Evolutionary conservation across 2,329 filamentous ascomycete genomes (phyloP), one percentile per base, ranked within the genome.

Genomic region (Pseudogymnoascus sp.): DNA sequence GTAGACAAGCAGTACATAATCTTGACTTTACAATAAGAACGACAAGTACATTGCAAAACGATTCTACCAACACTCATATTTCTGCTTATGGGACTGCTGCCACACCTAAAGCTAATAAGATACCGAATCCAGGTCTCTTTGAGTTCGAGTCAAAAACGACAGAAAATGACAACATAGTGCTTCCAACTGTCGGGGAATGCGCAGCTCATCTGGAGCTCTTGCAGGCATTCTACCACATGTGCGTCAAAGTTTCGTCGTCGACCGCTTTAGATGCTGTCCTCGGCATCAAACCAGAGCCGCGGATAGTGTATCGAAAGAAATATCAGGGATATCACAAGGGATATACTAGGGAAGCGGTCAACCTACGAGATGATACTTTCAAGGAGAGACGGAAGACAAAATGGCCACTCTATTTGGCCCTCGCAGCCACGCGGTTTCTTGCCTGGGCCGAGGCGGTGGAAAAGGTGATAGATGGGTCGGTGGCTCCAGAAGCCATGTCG

Each of bases 181-280:
- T 71, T 65, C 71, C 71, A 8, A 64, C 28, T n/a, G 38, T 63
- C 1, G 65, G 65, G 11, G 67, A 71, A 19, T 85, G 82, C 68
- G 80, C 83, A 23, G 78, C 79, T 5, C 86, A 88, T 70, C 76
- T 88, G 11, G 84, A 86, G 69, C 75, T 88, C 1, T 76, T 88
- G 0, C 80, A 86, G 65, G 79, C 79, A 6, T 78, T 88, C 61
- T 79, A 82, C 40, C 77, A 80, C 38, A 73, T 87, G n/a, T 79
- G 79, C n/a, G 65, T 68, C 7, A 65, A 63, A 0, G 64, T 73
- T 1, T 42, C 73, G 2, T 61, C 65, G 0, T 72, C 71, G 0
- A 50, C 40, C 6, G 63, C 64, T 38, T 38, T 38, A 7, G 35
- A 38, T 38, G 35, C 13, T 38, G 35, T 38, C 13, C 35, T 38